Evolutionary conservation across 192 early-diverging fungal genomes (phyloP), one percentile per base, ranked within the genome.

Genomic region (Umbelopsis sp.): DNA sequence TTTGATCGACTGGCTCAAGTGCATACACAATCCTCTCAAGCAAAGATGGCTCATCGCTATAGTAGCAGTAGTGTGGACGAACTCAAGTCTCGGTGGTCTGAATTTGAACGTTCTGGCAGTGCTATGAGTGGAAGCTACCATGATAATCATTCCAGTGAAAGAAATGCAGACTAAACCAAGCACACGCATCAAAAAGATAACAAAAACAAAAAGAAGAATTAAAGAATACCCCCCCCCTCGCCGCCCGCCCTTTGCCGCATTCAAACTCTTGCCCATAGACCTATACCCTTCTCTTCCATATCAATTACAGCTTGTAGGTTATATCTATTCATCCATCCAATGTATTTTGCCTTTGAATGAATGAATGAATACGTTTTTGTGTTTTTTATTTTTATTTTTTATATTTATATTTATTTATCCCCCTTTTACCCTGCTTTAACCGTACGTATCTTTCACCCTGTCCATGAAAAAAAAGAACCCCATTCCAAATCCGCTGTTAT

Each of bases 41-140:
- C 77, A 16, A 78, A 78, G 44, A 74, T 78, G 26, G 45, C 72
- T 21, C 66, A 78, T 31, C 72, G 77, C 12, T 70, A 78, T 36
- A 78, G 77, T 56, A 78, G 68, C n/a, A 49, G 77, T 21, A 78
- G 77, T 43, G 66, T 78, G 51, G 77, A 78, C 38, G 77, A 78
- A 26, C 50, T 78, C 9, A 73, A 66, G 51, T 56, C 66, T 10
- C 69, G 62, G 44, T 78, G 71, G 71, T 62, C 70, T 36, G 20
- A 54, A 10, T 68, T 22, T 11, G 25, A 70, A 53, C 68, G 77
- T 22, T 45, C 72, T 22, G 24, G 69, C 11, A 74, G 72, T 45
- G 72, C 77, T 12, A 62, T 62, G 56, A 62, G 56, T 62, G 56
- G 32, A 29, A 62, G 56, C n/a, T 62, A 62, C 56, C 34, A n/a